These are phyloP conservation scores for Solanum chmielewskii DNA, from an alignment of 257 asterid species.

Conservation along the genomic window DNA sequence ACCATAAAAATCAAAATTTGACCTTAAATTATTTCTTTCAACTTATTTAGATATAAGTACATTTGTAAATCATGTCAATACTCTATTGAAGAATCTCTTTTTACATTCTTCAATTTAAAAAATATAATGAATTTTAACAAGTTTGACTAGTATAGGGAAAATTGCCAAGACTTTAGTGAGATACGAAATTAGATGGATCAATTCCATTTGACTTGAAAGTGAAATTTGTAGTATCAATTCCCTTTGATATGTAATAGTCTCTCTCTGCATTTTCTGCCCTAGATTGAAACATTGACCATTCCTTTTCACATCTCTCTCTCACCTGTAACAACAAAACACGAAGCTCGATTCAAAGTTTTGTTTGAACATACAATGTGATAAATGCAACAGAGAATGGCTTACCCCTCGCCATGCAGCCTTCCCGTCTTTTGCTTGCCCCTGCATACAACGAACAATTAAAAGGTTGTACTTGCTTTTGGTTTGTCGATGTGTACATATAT, in stretches of 20 bases:
- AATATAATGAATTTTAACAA: neutral
- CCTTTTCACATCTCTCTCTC: conserved; percentile 49
- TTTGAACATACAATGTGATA: neutral
- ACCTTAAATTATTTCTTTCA: neutral
- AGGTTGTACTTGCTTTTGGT: neutral
- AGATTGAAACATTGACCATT: conserved; percentile 59
- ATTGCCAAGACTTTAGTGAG: neutral
- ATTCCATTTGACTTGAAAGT: conserved; percentile 30
- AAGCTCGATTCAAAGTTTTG: neutral
- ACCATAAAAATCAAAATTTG: neutral
- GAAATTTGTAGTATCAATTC: conserved; percentile 29
- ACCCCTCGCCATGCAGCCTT: conserved; percentile 82
- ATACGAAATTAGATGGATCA: conserved; percentile 10
- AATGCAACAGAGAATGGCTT: neutral
- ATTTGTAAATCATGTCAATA: neutral
- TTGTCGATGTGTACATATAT: neutral
- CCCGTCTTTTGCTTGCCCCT: conserved; percentile 58
- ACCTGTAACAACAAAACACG: conserved; percentile 26
- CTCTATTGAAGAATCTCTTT: neutral
- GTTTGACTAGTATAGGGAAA: neutral
- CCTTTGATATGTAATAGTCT: conserved; percentile 37
- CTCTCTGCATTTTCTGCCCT: conserved; percentile 50
- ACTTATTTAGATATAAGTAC: neutral
- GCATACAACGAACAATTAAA: neutral
- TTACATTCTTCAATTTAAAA: neutral